phyloP scores from a whole-genome alignment of 768 basidiomycete species.

The Arthromyces matolae region DNA sequence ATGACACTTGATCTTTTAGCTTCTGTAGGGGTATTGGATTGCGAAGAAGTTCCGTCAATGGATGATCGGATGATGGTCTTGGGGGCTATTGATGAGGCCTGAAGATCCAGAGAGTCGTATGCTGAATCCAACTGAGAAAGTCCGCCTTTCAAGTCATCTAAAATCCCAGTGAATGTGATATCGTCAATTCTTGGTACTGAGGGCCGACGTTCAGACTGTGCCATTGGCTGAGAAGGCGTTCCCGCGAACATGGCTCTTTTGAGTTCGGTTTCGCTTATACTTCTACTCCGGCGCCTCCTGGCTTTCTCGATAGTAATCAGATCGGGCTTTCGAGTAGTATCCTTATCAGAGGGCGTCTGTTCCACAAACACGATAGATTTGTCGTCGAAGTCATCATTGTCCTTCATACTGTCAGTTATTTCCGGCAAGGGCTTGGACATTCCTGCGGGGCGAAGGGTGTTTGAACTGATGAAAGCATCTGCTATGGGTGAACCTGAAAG shows the following conservation, averaged over 20 bases:
- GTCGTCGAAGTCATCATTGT: constrained; percentile 46
- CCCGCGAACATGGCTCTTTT: constrained; percentile 38
- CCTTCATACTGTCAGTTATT: constrained; percentile 38
- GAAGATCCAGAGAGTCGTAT: constrained; percentile 53
- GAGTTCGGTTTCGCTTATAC: constrained; percentile 62
- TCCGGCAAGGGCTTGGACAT: constrained; percentile 64
- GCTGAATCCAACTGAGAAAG: constrained; percentile 63
- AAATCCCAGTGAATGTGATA: constrained; percentile 53
- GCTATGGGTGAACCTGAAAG: constrained; percentile 41
- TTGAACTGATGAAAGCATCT: constrained; percentile 43
- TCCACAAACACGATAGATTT: constrained; percentile 58
- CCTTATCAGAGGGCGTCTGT: constrained; percentile 32
- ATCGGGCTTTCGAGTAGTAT: constrained; percentile 18
- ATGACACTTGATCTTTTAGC: constrained; percentile 15
- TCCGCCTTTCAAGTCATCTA: constrained; percentile 72
- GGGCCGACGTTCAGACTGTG: constrained; percentile 23
- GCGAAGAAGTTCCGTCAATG: constrained; percentile 28
- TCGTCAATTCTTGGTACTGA: constrained; percentile 28
- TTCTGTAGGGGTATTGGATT: constrained; percentile 20
- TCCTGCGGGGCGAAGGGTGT: constrained; percentile 28
- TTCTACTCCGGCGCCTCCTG: constrained; percentile 67
- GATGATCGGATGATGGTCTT: constrained; percentile 36
- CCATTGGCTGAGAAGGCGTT: constrained; percentile 34
- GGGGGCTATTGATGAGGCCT: constrained; percentile 54
- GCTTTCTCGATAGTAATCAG: constrained; percentile 21